phyloP scores from a whole-genome alignment of 2,329 filamentous ascomycete species.

The Orbilia blumenaviensis region DNA sequence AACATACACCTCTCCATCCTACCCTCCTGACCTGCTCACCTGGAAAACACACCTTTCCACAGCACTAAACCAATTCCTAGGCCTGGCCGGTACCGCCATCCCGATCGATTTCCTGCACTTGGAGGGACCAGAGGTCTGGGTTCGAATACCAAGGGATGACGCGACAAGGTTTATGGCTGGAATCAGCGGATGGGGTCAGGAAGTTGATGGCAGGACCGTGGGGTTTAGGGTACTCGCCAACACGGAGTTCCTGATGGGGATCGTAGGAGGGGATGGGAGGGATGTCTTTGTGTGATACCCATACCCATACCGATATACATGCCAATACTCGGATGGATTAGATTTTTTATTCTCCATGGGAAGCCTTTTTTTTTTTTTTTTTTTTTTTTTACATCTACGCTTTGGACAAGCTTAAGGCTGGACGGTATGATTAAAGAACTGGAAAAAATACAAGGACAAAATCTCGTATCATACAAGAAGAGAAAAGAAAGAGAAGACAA shows the following conservation, averaged over 20 bases:
- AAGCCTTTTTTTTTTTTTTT: no score
- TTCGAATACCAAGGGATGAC: constrained; percentile 72
- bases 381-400: no score
- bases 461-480: no score
- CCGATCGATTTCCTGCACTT: constrained; percentile 75
- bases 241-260: constrained; percentile 57
- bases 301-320: no score
- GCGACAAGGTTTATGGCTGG: constrained; percentile 71
- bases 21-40: constrained; percentile 57
- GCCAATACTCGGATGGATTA: no score
- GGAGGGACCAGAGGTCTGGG: constrained; percentile 68
- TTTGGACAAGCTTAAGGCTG: no score
- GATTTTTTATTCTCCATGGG: no score
- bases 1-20: constrained; percentile 39
- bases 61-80: constrained; percentile 75
- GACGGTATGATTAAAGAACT: no score
- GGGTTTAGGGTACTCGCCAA: constrained; percentile 54
- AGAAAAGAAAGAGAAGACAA: no score
- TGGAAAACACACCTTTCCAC: constrained; percentile 61
- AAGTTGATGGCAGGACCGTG: constrained; percentile 58
- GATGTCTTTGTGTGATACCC: constrained; percentile 50
- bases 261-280: constrained; percentile 52
- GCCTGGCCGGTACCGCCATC: constrained; percentile 73
- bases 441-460: no score
- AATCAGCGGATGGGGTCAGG: constrained; percentile 72